Base-by-base conservation (phyloP, 441 rosid genomes). In the Erodium moschatum region DNA sequence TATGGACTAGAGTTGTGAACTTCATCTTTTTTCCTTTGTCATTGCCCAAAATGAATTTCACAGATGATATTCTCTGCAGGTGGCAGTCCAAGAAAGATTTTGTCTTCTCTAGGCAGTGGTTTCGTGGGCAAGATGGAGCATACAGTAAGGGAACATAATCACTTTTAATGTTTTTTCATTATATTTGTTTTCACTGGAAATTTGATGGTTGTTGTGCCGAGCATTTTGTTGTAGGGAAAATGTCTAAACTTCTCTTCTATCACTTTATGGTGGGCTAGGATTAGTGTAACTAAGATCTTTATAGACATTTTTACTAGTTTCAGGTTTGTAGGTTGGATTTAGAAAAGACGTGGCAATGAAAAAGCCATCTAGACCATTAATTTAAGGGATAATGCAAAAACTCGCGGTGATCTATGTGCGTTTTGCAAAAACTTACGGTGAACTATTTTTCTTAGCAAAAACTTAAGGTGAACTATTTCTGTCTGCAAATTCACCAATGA, bases 71-170 rank as follows among this genome's bases (percentile, higher is more conserved):
- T 68, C 76, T 75, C 72, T 77, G 67, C 86, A 95, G 99, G 77
- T 95, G 99, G 98, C 87, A 85, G 66, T 85, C 96, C 48, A 90
- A 83, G 77, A 89, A 81, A 82, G 99, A 95, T 86, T 95, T 95
- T 84, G 80, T 95, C 72, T 95, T 87, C 85, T 90, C 99, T 62
- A 84, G 99, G 74, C 98, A 95, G 77, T 95, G 99, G 99, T 90
- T 95, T 83, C 85, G 81, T 63, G 92, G 90, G 69, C 99, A 90
- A 81, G 98, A 92, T 80, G 99, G 99, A 74, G 86, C 93, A 77
- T 95, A 95, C 65, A 90, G 99, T 95, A 85, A 89, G 99, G 66
- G 16, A 74, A 70, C 71, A 72, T 52, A 24, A 60, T 21, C 68
- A 38, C 66, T 58, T 66, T n/a, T n/a, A n/a, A n/a, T 69, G 48